These are phyloP conservation scores for Diaporthe helianthi DNA, from an alignment of 2,329 filamentous ascomycete species.

Conservation along the genomic window DNA sequence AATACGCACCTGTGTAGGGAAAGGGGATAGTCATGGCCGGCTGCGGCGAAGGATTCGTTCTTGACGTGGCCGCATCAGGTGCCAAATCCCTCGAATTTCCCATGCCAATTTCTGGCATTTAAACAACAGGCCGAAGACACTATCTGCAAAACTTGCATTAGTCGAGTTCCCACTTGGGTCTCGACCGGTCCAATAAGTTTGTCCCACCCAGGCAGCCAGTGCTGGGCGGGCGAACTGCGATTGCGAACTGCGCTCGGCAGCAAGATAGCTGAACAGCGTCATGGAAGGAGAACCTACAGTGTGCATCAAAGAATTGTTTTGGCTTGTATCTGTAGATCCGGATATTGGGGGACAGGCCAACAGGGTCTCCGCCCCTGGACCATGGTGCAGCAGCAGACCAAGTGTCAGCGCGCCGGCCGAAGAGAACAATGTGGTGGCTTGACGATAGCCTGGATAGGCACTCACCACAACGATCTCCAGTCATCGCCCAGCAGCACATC, in stretches of 20 bases:
- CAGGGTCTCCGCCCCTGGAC: constrained; percentile 78
- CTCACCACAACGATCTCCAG: constrained; percentile 55
- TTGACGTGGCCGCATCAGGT: not conserved
- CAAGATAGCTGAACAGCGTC: not conserved
- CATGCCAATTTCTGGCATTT: not conserved
- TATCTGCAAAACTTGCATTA: constrained; percentile 6
- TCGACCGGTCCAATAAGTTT: not conserved
- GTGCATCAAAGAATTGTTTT: constrained; percentile 90
- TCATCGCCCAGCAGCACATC: constrained; percentile 59
- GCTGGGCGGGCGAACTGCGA: not conserved
- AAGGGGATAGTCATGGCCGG: constrained; percentile 14
- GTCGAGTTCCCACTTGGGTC: constrained; percentile 12
- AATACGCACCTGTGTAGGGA: constrained; percentile 12
- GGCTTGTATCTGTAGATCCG: constrained; percentile 85
- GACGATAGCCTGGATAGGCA: constrained; percentile 32
- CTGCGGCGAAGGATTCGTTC: not conserved
- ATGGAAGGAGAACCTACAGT: constrained; percentile 68
- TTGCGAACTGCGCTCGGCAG: not conserved
- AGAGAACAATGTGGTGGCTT: not conserved
- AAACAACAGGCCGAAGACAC: not conserved
- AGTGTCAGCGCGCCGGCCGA: not conserved
- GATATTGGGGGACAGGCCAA: constrained; percentile 90
- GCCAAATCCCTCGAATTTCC: constrained; percentile 5
- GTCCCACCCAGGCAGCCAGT: not conserved
- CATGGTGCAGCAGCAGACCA: constrained; percentile 27